Conservation (phyloP, 352 stramenopile genomes). For the Phytophthora lateralis region DNA sequence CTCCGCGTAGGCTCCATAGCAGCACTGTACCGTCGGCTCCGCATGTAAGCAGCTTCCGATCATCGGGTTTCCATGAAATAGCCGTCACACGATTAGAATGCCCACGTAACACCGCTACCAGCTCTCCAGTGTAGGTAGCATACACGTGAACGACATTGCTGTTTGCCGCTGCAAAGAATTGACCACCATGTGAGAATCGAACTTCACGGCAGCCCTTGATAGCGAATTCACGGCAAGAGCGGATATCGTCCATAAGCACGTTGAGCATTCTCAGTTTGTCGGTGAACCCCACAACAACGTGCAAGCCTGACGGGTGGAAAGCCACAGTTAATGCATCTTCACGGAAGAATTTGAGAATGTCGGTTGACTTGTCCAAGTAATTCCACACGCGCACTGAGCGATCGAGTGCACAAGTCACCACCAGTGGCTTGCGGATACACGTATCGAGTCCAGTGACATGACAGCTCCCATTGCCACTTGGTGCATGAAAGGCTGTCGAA, state of each 20-base stretch:
- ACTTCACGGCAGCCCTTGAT: conserved; percentile 93
- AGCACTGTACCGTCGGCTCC: conserved; percentile 80
- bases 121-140: conserved; percentile 77
- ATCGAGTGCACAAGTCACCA: conserved; percentile 92
- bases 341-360: conserved; percentile 92
- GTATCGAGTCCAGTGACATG: conserved; percentile 94
- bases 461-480: conserved; percentile 55
- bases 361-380: conserved; percentile 91
- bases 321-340: conserved; percentile 90
- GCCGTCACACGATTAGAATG: conserved; percentile 87
- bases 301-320: conserved; percentile 91
- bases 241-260: conserved; percentile 95
- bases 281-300: conserved; percentile 91
- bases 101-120: conserved; percentile 70
- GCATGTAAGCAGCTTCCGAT: conserved; percentile 76
- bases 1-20: conserved; percentile 77
- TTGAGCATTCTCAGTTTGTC: conserved; percentile 95
- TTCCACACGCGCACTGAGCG: conserved; percentile 94
- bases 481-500: conserved; percentile 87
- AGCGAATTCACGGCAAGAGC: conserved; percentile 88
- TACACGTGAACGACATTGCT: conserved; percentile 91
- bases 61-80: conserved; percentile 80
- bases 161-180: conserved; percentile 91
- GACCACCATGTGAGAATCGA: conserved; percentile 89
- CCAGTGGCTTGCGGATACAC: conserved; percentile 91